Base-by-base conservation (phyloP, 2,329 filamentous ascomycete genomes). In the Colletotrichum plurivorum region DNA sequence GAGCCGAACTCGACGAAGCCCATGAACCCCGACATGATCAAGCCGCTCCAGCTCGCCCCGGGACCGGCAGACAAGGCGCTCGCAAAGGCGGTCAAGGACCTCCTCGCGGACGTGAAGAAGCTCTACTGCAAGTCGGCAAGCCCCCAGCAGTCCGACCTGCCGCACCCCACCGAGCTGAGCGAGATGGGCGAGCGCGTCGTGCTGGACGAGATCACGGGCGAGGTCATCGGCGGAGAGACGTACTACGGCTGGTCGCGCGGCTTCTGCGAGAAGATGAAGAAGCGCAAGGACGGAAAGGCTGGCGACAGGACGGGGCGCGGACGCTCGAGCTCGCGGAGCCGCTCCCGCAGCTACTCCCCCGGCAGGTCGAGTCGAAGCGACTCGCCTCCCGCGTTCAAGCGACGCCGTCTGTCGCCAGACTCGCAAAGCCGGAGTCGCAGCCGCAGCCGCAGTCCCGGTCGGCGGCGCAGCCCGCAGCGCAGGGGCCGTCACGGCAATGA, bases 161-260 rank as follows among this genome's bases (percentile, higher is more conserved):
- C 83, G 2, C 76, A 84, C 20, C 49, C 56, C 5, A 79, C 85
- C n/a, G 90, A 94, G 71, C 82, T 95, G n/a, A 92, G 94, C 75
- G 90, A 92, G 72, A 84, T 96, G 67, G 94, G 94, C 12, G 92
- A 96, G 76, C 81, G 86, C 16, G 83, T 94, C 60, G 81, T 90
- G 18, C 78, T 88, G 3, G 90, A 94, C 73, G 89, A 91, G 72
- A 81, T 88, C n/a, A 92, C 88, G 0, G 90, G 90, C 0, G 88
- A 92, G 3, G 81, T 91, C 2, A 77, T 90, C 7, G 84, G 86
- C 7, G 91, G 90, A 1, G 90, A 93, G 71, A 93, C 92, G 1
- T 97, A 97, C 78, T 97, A 97, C 76, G 94, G 94, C 70, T 97
- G 94, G 94, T 95, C 94, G 5, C 87, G 88, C 46, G 84, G 84